phyloP scores from a whole-genome alignment of 345 rosid species.

The Pistacia vera region DNA sequence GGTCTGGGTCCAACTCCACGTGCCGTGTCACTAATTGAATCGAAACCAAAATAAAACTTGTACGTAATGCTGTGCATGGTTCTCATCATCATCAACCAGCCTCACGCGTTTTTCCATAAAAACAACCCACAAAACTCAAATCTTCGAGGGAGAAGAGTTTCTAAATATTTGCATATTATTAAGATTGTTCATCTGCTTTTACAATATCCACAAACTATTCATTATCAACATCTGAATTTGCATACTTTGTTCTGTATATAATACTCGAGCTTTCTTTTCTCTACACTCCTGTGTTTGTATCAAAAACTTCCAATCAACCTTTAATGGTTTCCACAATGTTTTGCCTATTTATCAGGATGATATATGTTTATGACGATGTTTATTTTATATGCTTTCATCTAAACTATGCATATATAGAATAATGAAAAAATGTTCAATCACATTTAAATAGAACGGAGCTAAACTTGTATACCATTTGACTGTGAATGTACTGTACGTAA shows the following conservation, averaged over 20 bases:
- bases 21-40: not conserved
- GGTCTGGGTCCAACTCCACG: not conserved
- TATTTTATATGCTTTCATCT: slow-evolving; percentile 3
- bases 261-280: no score
- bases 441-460: slow-evolving; percentile 13
- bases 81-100: not conserved
- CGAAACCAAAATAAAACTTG: not conserved
- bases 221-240: slow-evolving; percentile 2
- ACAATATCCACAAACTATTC: not conserved
- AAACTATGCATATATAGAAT: slow-evolving; percentile 9
- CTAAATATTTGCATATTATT: no score
- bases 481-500: slow-evolving; percentile 29
- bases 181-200: not conserved
- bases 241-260: not conserved
- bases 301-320: not conserved
- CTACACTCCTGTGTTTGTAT: not conserved
- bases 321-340: not conserved
- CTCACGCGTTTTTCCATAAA: not conserved
- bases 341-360: not conserved
- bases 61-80: not conserved
- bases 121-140: no score
- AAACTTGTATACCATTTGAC: slow-evolving; percentile 36
- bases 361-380: not conserved
- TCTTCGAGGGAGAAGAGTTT: no score
- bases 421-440: not conserved